Base-by-base conservation (phyloP, 2,329 filamentous ascomycete species). In the Fusarium sp. region DNA sequence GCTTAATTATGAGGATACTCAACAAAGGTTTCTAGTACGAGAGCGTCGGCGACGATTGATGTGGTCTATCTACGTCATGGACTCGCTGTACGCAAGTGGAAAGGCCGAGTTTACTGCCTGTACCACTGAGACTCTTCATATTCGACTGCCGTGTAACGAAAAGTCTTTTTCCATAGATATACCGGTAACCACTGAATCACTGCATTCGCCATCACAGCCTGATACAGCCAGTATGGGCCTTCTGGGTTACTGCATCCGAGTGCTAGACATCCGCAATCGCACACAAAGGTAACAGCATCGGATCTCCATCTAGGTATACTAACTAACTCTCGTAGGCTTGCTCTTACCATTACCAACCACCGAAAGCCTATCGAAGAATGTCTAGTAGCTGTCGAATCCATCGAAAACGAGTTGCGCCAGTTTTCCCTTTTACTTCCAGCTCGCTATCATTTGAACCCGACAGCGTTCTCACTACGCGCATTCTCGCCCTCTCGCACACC, bases 31-130 rank as follows among this genome's bases (percentile, higher is more conserved):
- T 8, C 44, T 73, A 0, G 47, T 51, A 1, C 70, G 67, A 7
- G 71, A 73, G 24, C 54, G 67, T 0, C 57, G 67, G 0, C 30
- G 71, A 4, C 46, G 71, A 11, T 34, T 73, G 3, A 73, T 73
- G 69, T 73, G 70, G 70, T 59, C 67, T 0, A 73, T 71, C 1
- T 70, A 65, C 6, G 46, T 50, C 4, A 57, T 64, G 24, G 64
- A 62, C 6, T 55, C 64, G 2, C 32, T 67, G 6, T 66, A 67
- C 4, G 66, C 64, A 0, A 66, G 64, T 8, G 64, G 64, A 0
- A 66, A 58, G 45, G 23, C 30, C 1, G 64, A 67, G 4, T 67
- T 67, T n/a, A 67, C 56, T 1, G 45, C 51, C 1, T 67, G 64
- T n/a, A 46, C 62, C 0, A 19, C 51, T 0, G 56, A 62, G 9